Base-by-base conservation (phyloP, 768 basidiomycete species). In the Termitomyces sp. region DNA sequence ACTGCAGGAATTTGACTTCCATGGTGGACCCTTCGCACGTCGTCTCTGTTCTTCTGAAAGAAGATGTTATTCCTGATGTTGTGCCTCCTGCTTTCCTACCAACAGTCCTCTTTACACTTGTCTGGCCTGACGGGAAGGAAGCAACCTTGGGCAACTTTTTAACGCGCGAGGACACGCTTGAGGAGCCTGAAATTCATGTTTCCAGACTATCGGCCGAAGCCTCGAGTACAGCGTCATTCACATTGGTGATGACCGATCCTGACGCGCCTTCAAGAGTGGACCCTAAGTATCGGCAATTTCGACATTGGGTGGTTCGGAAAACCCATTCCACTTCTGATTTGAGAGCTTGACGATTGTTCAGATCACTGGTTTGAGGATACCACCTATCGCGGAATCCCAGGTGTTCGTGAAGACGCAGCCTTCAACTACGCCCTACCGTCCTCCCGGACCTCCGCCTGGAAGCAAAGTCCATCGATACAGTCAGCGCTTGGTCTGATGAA, bases 381-480 rank as follows among this genome's bases (percentile, higher is more conserved):
- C 74, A 13, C 60, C 67, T 1, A 55, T 58, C 38, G 65, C 63
- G 2, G 51, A 59, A 32, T 72, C 73, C 13, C 70, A 72, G 1
- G 68, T 71, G 4, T 77, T 79, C 2, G 61, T 78, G 5, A 78
- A 79, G 65, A 75, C 80, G 4, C 74, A 74, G 61, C 60, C 78
- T 0, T 77, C 83, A 1, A 73, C 75, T 7, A 85, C 86, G 5
- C 79, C 84, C 0, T 88, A 86, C 64, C 70, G 77, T 12, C 76
- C 83, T 4, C 85, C 86, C 26, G 78, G 78, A 5, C 86, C 86
- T 7, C 78, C 79, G 8, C 77, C 77, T 2, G 81, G 78, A 7
- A 79, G 79, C 16, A 83, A 83, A 0, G 63, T 77, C 13, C 86
- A 87, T 62, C 75, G 86, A 60, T 87, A 87, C 61, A 76, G 86